phyloP scores from a whole-genome alignment of 2,329 filamentous ascomycete species.

The Ilyonectria destructans region DNA sequence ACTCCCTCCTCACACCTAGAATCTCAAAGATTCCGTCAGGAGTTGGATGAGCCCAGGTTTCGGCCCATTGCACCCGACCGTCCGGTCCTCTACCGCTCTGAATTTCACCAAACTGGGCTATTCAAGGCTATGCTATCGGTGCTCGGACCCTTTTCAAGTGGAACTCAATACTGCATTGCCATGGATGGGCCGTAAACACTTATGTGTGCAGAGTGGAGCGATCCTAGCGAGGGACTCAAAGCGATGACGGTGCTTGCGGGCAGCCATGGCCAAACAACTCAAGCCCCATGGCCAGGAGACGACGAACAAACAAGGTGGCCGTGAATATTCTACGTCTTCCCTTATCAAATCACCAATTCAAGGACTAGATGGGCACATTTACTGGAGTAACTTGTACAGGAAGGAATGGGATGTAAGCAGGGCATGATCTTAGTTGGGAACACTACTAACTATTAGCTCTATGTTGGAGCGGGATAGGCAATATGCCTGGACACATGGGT shows the following conservation, averaged over 20 bases:
- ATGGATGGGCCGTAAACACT: too few species aligned
- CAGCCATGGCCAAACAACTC: too few species aligned
- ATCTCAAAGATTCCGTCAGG: conserved; percentile 25
- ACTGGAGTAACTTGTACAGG: conserved; percentile 12
- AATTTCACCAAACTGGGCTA: too few species aligned
- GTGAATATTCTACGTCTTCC: too few species aligned
- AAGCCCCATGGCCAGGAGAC: too few species aligned
- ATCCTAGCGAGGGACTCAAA: too few species aligned
- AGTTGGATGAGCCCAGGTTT: conserved; percentile 12
- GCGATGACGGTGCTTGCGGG: too few species aligned
- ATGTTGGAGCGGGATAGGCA: conserved; percentile 26
- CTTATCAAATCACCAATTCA: conserved; percentile 9
- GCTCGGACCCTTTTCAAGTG: too few species aligned
- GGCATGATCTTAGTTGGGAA: conserved; percentile 29
- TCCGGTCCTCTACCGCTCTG: neutral
- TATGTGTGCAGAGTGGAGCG: too few species aligned
- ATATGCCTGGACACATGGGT: conserved; percentile 32
- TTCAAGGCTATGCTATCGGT: too few species aligned
- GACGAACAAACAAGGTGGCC: too few species aligned
- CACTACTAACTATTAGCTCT: conserved; percentile 21
- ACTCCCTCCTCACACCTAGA: conserved; percentile 29
- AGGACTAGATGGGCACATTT: conserved; percentile 22
- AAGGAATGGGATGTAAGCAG: conserved; percentile 27
- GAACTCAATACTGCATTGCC: too few species aligned
- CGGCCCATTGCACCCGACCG: conserved; percentile 30